Evolutionary conservation across 164 flowering plant genomes (phyloP).

Genomic region (Buxus sempervirens): DNA sequence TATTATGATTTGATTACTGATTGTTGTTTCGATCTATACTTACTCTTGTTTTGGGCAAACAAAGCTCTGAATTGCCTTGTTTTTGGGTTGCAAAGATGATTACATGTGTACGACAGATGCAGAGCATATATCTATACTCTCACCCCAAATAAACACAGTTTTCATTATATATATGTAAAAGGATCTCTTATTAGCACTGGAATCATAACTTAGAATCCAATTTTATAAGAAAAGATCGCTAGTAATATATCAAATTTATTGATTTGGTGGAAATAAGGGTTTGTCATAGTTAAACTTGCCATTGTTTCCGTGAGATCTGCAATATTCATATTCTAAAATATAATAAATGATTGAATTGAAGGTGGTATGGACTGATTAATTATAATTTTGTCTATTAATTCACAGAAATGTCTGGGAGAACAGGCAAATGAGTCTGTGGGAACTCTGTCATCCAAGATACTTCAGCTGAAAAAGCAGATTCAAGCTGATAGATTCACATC

Average conservation of each 20-base stretch:
- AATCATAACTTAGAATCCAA: too few relatives aligned
- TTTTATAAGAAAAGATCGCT: neutral
- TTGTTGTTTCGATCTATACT: neutral
- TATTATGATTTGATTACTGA: neutral
- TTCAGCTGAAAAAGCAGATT: conserved; percentile 60
- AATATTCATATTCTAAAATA: too few relatives aligned
- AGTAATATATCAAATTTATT: too few relatives aligned
- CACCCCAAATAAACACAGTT: too few relatives aligned
- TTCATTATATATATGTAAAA: too few relatives aligned
- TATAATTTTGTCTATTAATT: neutral
- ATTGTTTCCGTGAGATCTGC: too few relatives aligned
- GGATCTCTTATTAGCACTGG: too few relatives aligned
- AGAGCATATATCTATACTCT: too few relatives aligned
- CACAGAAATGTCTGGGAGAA: conserved; percentile 23
- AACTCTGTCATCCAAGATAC: conserved; percentile 32
- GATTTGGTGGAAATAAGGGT: neutral
- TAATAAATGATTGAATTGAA: neutral
- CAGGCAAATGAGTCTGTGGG: conserved; percentile 30
- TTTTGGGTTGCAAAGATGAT: neutral
- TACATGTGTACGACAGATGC: too few relatives aligned
- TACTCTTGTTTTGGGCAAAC: neutral
- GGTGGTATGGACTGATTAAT: neutral
- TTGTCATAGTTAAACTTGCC: too few relatives aligned
- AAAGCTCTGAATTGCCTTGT: neutral
- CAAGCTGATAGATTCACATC: conserved; percentile 53